A percentile compares a stretch with the other conserved stretches of the same genome.
These are phyloP conservation scores for Sideroxylon spinosum DNA, from an alignment of 179 eudicot species.

Conservation along the genomic window DNA sequence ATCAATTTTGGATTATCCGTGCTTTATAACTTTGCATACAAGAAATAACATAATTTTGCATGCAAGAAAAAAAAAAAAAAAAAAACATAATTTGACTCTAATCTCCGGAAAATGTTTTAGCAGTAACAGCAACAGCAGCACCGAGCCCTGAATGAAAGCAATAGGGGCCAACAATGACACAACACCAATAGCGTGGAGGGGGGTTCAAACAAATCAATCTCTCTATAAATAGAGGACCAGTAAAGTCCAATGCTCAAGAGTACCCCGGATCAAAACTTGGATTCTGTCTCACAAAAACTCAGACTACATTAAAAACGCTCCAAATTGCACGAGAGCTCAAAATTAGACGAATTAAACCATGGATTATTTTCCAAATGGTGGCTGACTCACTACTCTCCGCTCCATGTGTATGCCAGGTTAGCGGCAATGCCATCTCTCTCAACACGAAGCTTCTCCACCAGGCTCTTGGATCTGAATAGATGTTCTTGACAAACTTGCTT, in stretches of 20 bases:
- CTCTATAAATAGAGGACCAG: no score
- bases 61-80: no score
- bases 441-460: constrained; percentile 27
- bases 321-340: neutral
- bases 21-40: no score
- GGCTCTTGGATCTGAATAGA: constrained; percentile 70
- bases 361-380: neutral
- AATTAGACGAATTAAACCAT: neutral
- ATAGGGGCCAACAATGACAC: no score
- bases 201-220: no score
- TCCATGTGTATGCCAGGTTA: neutral
- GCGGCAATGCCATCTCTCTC: neutral
- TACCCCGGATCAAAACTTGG: constrained; percentile 5
- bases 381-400: neutral
- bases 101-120: no score
- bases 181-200: no score
- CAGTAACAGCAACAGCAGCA: no score
- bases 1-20: no score
- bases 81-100: no score
- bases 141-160: no score
- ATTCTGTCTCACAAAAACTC: neutral
- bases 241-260: neutral
- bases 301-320: neutral
- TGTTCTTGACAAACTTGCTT: constrained; percentile 79
- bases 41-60: no score